phyloP scores from a whole-genome alignment of 2,329 filamentous ascomycete species.

The Cordyceps farinosa region DNA sequence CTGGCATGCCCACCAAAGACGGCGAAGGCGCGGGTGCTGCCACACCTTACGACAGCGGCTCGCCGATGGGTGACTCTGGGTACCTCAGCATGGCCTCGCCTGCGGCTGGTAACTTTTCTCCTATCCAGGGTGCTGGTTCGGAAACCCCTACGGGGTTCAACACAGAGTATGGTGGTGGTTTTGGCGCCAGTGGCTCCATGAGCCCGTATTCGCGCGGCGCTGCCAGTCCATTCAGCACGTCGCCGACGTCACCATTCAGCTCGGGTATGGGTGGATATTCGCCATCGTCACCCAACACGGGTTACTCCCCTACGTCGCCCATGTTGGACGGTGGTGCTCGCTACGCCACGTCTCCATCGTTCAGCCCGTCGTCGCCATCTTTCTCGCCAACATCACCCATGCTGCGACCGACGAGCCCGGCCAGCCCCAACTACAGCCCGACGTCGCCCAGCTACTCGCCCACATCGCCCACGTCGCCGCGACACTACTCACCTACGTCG shows the following conservation, averaged over 20 bases:
- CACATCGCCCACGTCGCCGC: conserved; percentile 54
- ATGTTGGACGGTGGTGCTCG: conserved; percentile 54
- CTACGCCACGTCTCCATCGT: conserved; percentile 58
- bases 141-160: conserved; percentile 65
- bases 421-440: conserved; percentile 61
- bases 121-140: conserved; percentile 71
- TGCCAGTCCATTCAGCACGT: conserved; percentile 73
- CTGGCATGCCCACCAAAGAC: conserved; percentile 73
- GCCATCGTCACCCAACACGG: conserved; percentile 70
- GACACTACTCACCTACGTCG: conserved; percentile 66
- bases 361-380: conserved; percentile 60
- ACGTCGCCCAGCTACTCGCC: conserved; percentile 64
- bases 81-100: conserved; percentile 62
- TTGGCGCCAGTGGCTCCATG: conserved; percentile 46
- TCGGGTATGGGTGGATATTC: conserved; percentile 61
- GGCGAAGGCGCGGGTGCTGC: conserved; percentile 76
- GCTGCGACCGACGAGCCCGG: conserved; percentile 51
- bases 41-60: conserved; percentile 90
- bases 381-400: conserved; percentile 62
- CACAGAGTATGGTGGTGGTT: conserved; percentile 54
- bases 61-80: conserved; percentile 70
- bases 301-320: conserved; percentile 51
- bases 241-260: conserved; percentile 62
- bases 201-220: conserved; percentile 64
- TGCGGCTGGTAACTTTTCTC: conserved; percentile 66